A percentile compares a stretch with the other conserved stretches of the same genome.
These are phyloP conservation scores for Neofusicoccum laricinum DNA, from an alignment of 2,329 filamentous ascomycete genomes.

Conservation along the genomic window DNA sequence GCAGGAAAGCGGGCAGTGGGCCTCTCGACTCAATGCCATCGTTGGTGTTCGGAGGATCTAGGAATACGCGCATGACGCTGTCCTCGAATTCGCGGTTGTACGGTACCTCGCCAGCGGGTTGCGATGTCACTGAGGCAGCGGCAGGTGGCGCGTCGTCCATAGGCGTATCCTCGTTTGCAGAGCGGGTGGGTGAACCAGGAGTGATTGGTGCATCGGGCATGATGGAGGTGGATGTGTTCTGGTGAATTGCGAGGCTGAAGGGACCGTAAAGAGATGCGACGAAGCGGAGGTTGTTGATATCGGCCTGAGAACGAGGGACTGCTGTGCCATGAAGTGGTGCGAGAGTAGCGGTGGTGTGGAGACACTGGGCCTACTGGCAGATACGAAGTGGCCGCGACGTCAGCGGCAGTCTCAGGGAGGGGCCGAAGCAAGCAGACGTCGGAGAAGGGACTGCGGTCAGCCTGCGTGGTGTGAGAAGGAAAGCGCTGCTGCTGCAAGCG, in stretches of 20 bases:
- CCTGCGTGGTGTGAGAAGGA: not conserved
- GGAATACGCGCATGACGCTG: conserved; percentile 38
- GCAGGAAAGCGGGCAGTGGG: conserved; percentile 25
- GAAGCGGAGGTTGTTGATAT: not conserved
- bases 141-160: conserved; percentile 25
- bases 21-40: conserved; percentile 26
- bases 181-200: conserved; percentile 30
- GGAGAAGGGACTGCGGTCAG: not conserved
- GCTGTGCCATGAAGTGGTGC: not conserved
- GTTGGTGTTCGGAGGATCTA: conserved; percentile 28
- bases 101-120: conserved; percentile 33
- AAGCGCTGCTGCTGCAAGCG: not conserved
- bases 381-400: not conserved
- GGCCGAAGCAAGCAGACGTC: not conserved
- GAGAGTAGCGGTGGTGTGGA: not conserved
- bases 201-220: conserved; percentile 21
- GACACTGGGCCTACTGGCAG: too few species aligned
- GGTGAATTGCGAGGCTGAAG: not conserved
- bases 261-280: not conserved
- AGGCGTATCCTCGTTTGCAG: conserved; percentile 26
- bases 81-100: conserved; percentile 47
- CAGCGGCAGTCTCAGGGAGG: not conserved
- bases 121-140: conserved; percentile 29
- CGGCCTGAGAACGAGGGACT: not conserved
- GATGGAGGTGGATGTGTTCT: not conserved